Conservation (phyloP, 805 yeast genomes). For the Hanseniaspora singularis region DNA sequence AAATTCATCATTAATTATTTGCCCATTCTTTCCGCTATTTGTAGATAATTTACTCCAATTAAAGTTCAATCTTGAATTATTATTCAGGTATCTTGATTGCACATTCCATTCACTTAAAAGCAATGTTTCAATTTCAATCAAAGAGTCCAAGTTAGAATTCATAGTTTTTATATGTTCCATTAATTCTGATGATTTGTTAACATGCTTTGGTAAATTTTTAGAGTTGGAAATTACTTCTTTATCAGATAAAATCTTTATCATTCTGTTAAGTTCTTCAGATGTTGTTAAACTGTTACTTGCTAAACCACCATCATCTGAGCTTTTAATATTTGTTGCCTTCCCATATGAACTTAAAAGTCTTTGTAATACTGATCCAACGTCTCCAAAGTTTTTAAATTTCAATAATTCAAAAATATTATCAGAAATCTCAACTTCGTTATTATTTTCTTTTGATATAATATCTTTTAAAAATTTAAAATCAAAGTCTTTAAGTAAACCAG, state of each 20-base stretch:
- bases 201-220: slow-evolving; percentile 12
- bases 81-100: slow-evolving; percentile 8
- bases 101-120: slow-evolving; percentile 13
- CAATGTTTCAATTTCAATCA: slow-evolving; percentile 12
- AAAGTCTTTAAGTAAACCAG: slow-evolving; percentile 69
- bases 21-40: neutral
- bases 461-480: slow-evolving; percentile 39
- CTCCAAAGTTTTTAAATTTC: slow-evolving; percentile 61
- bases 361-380: slow-evolving; percentile 64
- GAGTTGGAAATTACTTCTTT: slow-evolving; percentile 12
- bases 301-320: no score
- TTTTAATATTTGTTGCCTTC: slow-evolving; percentile 5
- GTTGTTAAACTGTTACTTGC: neutral
- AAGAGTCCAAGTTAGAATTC: slow-evolving; percentile 1
- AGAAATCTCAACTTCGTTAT: slow-evolving; percentile 24
- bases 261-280: slow-evolving; percentile 7
- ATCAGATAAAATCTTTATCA: slow-evolving; percentile 11
- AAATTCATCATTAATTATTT: slow-evolving; percentile 2
- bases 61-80: slow-evolving; percentile 6
- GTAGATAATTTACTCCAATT: slow-evolving; percentile 7
- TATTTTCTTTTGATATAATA: slow-evolving; percentile 22
- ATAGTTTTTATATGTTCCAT: slow-evolving; percentile 4
- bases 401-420: slow-evolving; percentile 27
- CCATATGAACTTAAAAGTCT: slow-evolving; percentile 30
- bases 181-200: slow-evolving; percentile 27